Evolutionary conservation across 805 yeast species (phyloP).

Genomic region (Yamadazyma philogaea): DNA sequence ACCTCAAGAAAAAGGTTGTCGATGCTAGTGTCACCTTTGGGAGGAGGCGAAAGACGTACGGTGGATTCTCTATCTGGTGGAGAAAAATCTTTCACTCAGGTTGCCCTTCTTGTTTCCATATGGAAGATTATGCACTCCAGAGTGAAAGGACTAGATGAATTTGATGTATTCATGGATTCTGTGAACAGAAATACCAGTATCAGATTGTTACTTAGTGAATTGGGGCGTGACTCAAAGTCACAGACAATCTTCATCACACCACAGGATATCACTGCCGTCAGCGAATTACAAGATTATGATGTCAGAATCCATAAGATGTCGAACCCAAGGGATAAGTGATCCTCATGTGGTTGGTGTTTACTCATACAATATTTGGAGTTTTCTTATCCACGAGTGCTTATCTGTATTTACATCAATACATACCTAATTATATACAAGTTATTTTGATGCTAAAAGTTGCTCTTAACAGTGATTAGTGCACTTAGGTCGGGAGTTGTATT

Average conservation of each 20-base stretch:
- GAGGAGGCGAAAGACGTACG: constrained; percentile 56
- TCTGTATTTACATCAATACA: not conserved
- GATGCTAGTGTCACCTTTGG: constrained; percentile 60
- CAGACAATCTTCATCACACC: constrained; percentile 95
- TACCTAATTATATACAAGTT: constrained; percentile 1
- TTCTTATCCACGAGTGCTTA: constrained; percentile 1
- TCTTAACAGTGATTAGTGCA: not conserved
- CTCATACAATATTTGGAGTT: too few relatives aligned
- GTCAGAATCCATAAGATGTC: constrained; percentile 64
- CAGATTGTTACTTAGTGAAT: constrained; percentile 64
- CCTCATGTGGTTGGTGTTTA: not conserved
- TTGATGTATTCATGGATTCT: constrained; percentile 96
- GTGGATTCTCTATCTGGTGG: constrained; percentile 93
- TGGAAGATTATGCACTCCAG: constrained; percentile 92
- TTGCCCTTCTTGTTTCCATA: constrained; percentile 79
- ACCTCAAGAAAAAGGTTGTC: constrained; percentile 48
- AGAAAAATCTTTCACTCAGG: constrained; percentile 91
- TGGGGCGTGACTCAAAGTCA: constrained; percentile 59
- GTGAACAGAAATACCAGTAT: constrained; percentile 82
- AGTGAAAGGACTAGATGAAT: constrained; percentile 90
- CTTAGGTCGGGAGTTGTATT: constrained; percentile 1
- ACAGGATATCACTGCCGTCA: constrained; percentile 75
- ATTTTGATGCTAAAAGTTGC: not conserved
- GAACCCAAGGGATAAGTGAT: constrained; percentile 27
- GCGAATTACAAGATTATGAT: constrained; percentile 49